Evolutionary conservation across 2,329 filamentous ascomycete species (phyloP), one percentile per base, ranked within the genome.

Genomic region (Stagonosporopsis tanaceti): DNA sequence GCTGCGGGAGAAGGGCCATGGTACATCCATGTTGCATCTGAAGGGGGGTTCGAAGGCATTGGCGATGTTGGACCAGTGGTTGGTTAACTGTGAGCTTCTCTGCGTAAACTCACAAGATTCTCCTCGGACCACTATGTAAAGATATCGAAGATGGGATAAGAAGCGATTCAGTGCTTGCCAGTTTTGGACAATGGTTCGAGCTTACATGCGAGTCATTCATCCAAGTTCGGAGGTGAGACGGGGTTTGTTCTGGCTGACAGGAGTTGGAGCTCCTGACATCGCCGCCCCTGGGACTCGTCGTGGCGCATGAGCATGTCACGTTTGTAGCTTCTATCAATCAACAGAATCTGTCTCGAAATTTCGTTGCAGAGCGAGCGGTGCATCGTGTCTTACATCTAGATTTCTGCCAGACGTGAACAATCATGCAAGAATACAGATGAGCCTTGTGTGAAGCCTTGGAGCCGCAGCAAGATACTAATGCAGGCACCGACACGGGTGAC

Each of bases 1-100:
- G 50, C 55, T 72, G 47, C 46, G 48, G 42, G 57, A 40, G 9
- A 64, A 50, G 38, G 68, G 70, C 1, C 63, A 71, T 52, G 60
- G 60, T 8, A 60, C 57, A 9, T 42, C 60, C 1, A 54, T 37
- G 12, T 28, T 73, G 22, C 61, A 40, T 22, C 28, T 68, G 4
- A 59, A 38, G 38, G 60, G 59, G 28, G 8, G 11, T 30, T 30
- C 11, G 28, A 9, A 7, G 14, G 15, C 32, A n/a, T n/a, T 7
- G 15, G 15, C 32, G 32, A 15, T n/a, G 15, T 34, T 34, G 14
- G n/a, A 34, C 15, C 6, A 14, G 14, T 14, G 3, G 4, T 34
- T 34, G 32, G 14, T 34, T 6, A n/a, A 15, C 4, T 15, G 32
- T 34, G 14, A 12, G 25, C 11, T 30, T n/a, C 32, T 34, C 32